Base-by-base conservation (phyloP, 2,329 filamentous ascomycete genomes). In the Sclerotinia glacialis region DNA sequence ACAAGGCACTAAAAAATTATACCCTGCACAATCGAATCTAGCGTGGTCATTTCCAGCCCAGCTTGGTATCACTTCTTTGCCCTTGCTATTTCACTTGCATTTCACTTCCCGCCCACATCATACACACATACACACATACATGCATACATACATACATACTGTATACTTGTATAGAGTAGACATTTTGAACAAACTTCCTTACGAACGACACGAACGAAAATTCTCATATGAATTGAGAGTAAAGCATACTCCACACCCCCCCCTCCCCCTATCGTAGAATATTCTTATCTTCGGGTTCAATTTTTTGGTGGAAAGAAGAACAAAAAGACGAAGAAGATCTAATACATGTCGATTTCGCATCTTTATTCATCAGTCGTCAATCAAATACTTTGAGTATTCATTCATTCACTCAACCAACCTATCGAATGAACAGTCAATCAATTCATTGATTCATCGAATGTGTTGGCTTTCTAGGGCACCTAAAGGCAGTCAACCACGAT, bases 391-490 rank as follows among this genome's bases (percentile, higher is more conserved):
- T 3, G 5, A 26, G 7, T 26, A 21, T 21, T 59, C 12, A 46
- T 21, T 28, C n/a, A 59, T n/a, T 59, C 40, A 59, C 18, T 31
- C 55, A n/a, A 31, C n/a, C 42, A 34, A 59, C 42, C 44, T 37
- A 60, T 18, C 21, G 40, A 47, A 37, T 14, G 18, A 60, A 37
- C 7, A n/a, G n/a, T 37, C 28, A 37, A 42, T 56, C 60, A 50
- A 63, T 63, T 44, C 34, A 37, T 50, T 61, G 44, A 61, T 47
- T 60, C 63, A 34, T 40, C 63, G 66, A 49, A 67, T 67, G 66
- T 65, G 53, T 18, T 71, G 63, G 58, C 52, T 68, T 34, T 65
- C 61, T 37, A 64, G 64, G 58, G 64, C 47, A 53, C 61, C 65
- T 12, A 5, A 59, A 42, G 31, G 42, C 67, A 67, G 49, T 69